A percentile compares a stretch with the other conserved stretches of the same genome.
Conservation (phyloP, 108 stramenopile genomes). For the Schizochytrium sp. region DNA sequence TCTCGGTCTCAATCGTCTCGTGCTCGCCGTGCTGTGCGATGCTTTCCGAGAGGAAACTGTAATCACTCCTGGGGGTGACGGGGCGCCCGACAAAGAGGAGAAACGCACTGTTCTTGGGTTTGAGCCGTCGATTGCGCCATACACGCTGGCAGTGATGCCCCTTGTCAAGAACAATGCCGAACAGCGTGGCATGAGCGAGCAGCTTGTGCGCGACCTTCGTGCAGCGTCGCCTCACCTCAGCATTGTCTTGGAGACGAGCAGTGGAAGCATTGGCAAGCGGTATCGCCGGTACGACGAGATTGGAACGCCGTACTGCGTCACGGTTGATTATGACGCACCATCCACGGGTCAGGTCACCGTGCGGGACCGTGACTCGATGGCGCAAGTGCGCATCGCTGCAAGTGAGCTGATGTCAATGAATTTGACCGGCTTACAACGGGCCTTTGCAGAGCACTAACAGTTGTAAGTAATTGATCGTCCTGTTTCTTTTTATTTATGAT, state of each 20-base stretch:
- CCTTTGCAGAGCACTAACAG: too few species aligned
- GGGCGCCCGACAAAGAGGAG: not conserved
- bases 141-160: constrained; percentile 86
- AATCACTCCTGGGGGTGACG: constrained; percentile 76
- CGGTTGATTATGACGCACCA: constrained; percentile 91
- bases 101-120: constrained; percentile 60
- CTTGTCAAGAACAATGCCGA: constrained; percentile 85
- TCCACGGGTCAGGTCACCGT: constrained; percentile 86
- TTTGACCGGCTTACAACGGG: too few species aligned
- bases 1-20: constrained; percentile 85
- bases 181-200: constrained; percentile 62
- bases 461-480: too few species aligned
- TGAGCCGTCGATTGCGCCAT: constrained; percentile 79
- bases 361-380: constrained; percentile 82
- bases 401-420: constrained; percentile 64
- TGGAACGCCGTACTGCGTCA: constrained; percentile 91
- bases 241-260: constrained; percentile 72
- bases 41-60: constrained; percentile 86
- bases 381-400: constrained; percentile 77
- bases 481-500: too few species aligned
- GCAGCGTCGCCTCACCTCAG: constrained; percentile 47
- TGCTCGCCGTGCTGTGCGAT: constrained; percentile 84
- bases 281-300: constrained; percentile 85
- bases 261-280: constrained; percentile 82
- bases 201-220: constrained; percentile 60